phyloP scores from a whole-genome alignment of 805 yeast species.

The Dipodascus geniculatus region DNA sequence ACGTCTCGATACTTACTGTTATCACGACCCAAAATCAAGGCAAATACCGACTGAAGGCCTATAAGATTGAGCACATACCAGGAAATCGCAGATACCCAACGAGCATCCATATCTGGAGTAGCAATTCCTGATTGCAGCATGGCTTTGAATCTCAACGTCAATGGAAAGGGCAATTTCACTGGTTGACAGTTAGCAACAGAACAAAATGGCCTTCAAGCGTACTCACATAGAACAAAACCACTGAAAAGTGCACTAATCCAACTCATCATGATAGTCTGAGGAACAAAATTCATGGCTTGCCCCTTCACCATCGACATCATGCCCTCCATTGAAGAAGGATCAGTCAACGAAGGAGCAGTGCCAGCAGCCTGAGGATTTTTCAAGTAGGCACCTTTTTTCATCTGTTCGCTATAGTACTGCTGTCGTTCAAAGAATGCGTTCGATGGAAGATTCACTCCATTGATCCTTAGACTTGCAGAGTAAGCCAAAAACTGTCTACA shows the following conservation, averaged over 20 bases:
- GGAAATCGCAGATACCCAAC: constrained; percentile 88
- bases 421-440: constrained; percentile 45
- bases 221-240: constrained; percentile 46
- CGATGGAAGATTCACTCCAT: constrained; percentile 39
- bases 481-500: constrained; percentile 43
- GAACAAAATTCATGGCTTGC: constrained; percentile 72
- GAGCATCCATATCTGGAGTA: constrained; percentile 74
- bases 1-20: too few species aligned
- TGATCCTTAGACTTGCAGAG: constrained; percentile 44
- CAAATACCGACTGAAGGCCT: constrained; percentile 72
- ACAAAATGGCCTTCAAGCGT: background rate
- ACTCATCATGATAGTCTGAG: constrained; percentile 90
- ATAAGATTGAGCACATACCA: constrained; percentile 89
- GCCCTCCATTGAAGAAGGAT: constrained; percentile 59
- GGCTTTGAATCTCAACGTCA: constrained; percentile 78
- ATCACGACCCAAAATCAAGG: constrained; percentile 45
- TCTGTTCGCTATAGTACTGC: constrained; percentile 33
- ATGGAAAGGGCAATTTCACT: constrained; percentile 82
- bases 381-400: constrained; percentile 43
- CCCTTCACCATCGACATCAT: constrained; percentile 69
- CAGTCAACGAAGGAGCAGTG: constrained; percentile 51
- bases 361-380: constrained; percentile 35
- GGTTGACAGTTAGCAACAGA: constrained; percentile 22
- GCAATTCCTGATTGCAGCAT: constrained; percentile 84
- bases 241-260: constrained; percentile 93